These are phyloP conservation scores for Murraya paniculata DNA, from an alignment of 345 rosid species.

Conservation along the genomic window DNA sequence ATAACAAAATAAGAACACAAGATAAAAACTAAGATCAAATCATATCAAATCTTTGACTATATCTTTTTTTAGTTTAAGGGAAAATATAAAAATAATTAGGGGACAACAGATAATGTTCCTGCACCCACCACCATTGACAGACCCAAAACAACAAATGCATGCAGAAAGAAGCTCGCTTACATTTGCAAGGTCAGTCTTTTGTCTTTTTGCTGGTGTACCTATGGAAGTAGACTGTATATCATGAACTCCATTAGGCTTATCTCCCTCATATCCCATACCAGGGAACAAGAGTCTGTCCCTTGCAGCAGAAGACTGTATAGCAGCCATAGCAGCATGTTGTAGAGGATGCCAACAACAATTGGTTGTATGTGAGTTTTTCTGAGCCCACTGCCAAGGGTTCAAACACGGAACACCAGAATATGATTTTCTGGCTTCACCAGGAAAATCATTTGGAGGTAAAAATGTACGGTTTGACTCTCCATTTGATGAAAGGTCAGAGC, in stretches of 20 bases:
- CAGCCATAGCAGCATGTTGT: constrained; percentile 75
- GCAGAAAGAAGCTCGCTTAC: constrained; percentile 29
- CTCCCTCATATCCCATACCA: constrained; percentile 11
- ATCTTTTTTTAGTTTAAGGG: too few species aligned
- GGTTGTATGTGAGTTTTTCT: constrained; percentile 23
- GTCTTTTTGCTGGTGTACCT: constrained; percentile 58
- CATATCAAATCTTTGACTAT: too few species aligned
- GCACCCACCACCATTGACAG: not conserved
- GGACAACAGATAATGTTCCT: not conserved
- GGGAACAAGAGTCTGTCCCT: constrained; percentile 72
- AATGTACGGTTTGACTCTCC: constrained; percentile 10
- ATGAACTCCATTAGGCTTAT: constrained; percentile 30
- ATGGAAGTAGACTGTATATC: constrained; percentile 20
- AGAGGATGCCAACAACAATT: constrained; percentile 63
- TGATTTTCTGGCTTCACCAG: constrained; percentile 19
- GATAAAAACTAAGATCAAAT: too few species aligned
- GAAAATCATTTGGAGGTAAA: constrained; percentile 22
- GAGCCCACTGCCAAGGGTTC: constrained; percentile 70
- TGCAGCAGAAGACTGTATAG: constrained; percentile 80
- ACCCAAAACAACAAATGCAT: not conserved
- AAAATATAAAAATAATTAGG: too few species aligned
- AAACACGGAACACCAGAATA: constrained; percentile 52
- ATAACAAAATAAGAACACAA: too few species aligned
- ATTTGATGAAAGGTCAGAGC: constrained; percentile 12
- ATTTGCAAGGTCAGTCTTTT: constrained; percentile 36